Evolutionary conservation across 1,139 yeast genomes (phyloP).

Genomic region (Yamadazyma mexicana): DNA sequence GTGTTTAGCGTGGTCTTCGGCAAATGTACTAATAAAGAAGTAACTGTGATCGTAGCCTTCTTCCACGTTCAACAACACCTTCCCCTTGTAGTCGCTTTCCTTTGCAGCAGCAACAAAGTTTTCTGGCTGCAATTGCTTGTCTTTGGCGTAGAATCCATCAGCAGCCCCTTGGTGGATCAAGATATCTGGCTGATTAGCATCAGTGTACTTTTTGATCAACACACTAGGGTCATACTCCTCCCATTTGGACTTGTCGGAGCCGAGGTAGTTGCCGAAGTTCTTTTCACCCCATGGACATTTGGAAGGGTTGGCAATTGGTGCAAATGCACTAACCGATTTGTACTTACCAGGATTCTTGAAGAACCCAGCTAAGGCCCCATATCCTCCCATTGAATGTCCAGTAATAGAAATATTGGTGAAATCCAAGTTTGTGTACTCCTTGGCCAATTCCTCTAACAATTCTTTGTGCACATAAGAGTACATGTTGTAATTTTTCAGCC

Average conservation of each 20-base stretch:
- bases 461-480: conserved; percentile 79
- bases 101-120: conserved; percentile 65
- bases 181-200: conserved; percentile 55
- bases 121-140: conserved; percentile 75
- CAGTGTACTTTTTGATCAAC: conserved; percentile 56
- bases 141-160: conserved; percentile 67
- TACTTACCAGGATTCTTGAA: conserved; percentile 72
- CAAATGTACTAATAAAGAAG: conserved; percentile 79
- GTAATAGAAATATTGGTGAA: conserved; percentile 66
- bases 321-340: conserved; percentile 84
- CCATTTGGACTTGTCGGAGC: conserved; percentile 62
- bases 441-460: conserved; percentile 52
- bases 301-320: conserved; percentile 84
- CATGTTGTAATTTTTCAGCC: conserved; percentile 78
- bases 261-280: conserved; percentile 78
- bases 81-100: conserved; percentile 58
- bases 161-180: conserved; percentile 81
- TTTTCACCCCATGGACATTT: conserved; percentile 81
- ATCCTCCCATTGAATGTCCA: conserved; percentile 99
- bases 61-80: conserved; percentile 60
- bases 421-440: conserved; percentile 54
- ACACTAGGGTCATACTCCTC: conserved; percentile 76
- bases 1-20: conserved; percentile 80
- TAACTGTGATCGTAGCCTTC: conserved; percentile 93
- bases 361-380: conserved; percentile 83